Evolutionary conservation across 2,329 filamentous ascomycete species (phyloP), one percentile per base, ranked within the genome.

Genomic region (Knoxdaviesia capensis): DNA sequence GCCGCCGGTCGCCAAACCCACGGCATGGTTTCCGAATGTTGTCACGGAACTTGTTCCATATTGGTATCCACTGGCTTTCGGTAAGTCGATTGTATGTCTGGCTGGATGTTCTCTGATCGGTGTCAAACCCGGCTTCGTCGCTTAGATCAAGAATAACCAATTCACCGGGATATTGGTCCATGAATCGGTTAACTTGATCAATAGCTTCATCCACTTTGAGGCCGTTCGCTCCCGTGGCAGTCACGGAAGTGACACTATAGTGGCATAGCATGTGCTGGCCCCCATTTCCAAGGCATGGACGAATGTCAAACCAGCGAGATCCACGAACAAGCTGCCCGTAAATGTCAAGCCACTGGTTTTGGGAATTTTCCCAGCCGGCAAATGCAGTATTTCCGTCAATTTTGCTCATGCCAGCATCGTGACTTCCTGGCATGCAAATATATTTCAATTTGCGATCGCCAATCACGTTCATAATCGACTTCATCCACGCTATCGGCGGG

Each of bases 281-380:
- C n/a, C 34, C 30, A 32, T 43, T 40, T 6, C 41, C 41, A 36
- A 41, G 11, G 34, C 44, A 46, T 5, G 44, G 44, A 1, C 64
- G 53, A 5, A 67, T 51, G 45, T 68, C 63, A 43, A 67, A 64
- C 47, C 58, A 66, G 20, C 64, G 56, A 8, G 62, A 57, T 1
- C 64, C 63, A 5, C 54, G 54, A 34, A 56, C 51, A 8, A 66
- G 54, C 46, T 67, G 64, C 36, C 58, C 52, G 46, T 59, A 58
- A 41, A 64, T 56, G 44, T 58, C 52, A 33, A 63, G 51, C 8
- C 56, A 56, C 43, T 67, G 64, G 5, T 59, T 61, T 41, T 60
- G 56, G 0, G 57, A 61, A 43, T 65, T 64, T 6, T 51, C 47
- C 28, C 36, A 38, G 10, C 34, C 40, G 34, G 37, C 42, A 30